Evolutionary conservation across 2,329 filamentous ascomycete genomes (phyloP).

Genomic region (Colletotrichum viniferum): DNA sequence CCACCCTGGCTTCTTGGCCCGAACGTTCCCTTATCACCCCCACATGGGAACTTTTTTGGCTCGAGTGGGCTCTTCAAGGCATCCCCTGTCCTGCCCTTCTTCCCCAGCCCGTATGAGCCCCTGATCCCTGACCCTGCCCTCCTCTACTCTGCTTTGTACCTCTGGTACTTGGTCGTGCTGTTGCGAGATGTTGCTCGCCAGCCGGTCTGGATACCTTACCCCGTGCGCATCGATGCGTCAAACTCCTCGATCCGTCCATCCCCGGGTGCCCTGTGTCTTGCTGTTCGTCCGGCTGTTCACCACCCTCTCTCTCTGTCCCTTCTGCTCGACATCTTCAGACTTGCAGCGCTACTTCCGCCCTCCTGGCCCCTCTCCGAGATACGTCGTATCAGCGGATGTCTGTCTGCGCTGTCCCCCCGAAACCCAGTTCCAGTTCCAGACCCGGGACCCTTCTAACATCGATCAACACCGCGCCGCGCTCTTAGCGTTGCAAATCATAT

Average conservation of each 20-base stretch:
- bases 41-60: constrained; percentile 20
- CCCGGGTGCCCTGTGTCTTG: not conserved
- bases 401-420: not conserved
- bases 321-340: not conserved
- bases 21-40: constrained; percentile 15
- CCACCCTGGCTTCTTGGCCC: not conserved
- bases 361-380: not conserved
- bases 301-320: not conserved
- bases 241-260: not conserved
- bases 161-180: not conserved
- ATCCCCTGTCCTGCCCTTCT: not conserved
- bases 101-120: constrained; percentile 7
- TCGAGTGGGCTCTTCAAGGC: not conserved
- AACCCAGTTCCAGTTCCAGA: not conserved
- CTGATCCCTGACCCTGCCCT: not conserved
- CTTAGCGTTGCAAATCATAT: not conserved
- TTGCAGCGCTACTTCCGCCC: not conserved
- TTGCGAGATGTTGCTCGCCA: not conserved
- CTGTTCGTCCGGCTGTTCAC: not conserved
- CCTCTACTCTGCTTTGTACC: not conserved
- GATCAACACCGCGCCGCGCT: not conserved
- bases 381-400: not conserved
- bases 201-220: not conserved
- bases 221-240: not conserved
- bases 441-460: not conserved